phyloP scores from a whole-genome alignment of 2,329 filamentous ascomycete species.

The Fusarium nelsonii region DNA sequence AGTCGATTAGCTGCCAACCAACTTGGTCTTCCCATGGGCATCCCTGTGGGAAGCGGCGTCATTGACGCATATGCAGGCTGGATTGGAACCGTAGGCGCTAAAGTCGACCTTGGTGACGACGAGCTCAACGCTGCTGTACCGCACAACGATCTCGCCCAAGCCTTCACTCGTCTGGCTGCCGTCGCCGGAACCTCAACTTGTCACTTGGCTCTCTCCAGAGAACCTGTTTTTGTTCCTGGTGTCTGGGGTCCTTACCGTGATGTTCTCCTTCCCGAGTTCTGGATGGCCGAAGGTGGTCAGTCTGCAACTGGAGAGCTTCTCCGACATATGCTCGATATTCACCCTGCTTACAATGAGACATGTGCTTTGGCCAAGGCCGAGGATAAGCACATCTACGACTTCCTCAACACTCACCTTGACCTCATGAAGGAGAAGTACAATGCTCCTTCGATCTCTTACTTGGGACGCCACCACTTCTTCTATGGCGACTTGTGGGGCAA shows the following conservation, averaged over 20 bases:
- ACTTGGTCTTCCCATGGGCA: slow-evolving; percentile 85
- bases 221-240: slow-evolving; percentile 92
- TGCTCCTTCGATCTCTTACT: slow-evolving; percentile 84
- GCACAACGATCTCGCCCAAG: slow-evolving; percentile 89
- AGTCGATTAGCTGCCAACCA: slow-evolving; percentile 86
- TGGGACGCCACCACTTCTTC: slow-evolving; percentile 96
- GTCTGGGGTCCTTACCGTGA: slow-evolving; percentile 99
- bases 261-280: slow-evolving; percentile 89
- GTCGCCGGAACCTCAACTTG: slow-evolving; percentile 98
- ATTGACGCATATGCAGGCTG: slow-evolving; percentile 99
- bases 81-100: slow-evolving; percentile 98
- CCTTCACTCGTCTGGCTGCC: slow-evolving; percentile 90
- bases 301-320: slow-evolving; percentile 95
- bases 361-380: slow-evolving; percentile 82
- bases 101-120: slow-evolving; percentile 78
- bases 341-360: slow-evolving; percentile 88
- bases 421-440: slow-evolving; percentile 76
- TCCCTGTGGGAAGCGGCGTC: slow-evolving; percentile 94
- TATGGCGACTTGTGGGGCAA: slow-evolving; percentile 99
- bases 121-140: slow-evolving; percentile 75
- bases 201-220: slow-evolving; percentile 93
- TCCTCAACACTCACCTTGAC: slow-evolving; percentile 87
- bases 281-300: slow-evolving; percentile 98
- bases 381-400: slow-evolving; percentile 93
- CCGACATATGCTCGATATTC: slow-evolving; percentile 94